Evolutionary conservation across 768 basidiomycete genomes (phyloP).

Genomic region (Chlorophyllum brunneum): DNA sequence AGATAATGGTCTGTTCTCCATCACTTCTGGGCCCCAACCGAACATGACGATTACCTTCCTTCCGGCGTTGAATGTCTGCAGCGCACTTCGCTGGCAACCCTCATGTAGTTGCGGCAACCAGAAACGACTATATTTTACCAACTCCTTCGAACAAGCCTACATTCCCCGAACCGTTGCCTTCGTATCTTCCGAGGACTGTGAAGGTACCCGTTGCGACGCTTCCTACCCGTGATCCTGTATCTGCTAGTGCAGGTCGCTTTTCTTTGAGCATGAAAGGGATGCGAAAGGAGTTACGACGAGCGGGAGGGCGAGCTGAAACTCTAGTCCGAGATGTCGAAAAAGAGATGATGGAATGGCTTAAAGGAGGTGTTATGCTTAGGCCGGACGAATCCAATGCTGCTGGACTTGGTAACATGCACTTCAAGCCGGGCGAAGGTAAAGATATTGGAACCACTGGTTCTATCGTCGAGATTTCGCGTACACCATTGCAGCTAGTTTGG

Average conservation of each 20-base stretch:
- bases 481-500: conserved; percentile 71
- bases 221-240: conserved; percentile 41
- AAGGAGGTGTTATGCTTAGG: conserved; percentile 49
- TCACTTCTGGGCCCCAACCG: neutral
- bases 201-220: conserved; percentile 44
- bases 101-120: conserved; percentile 62
- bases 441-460: conserved; percentile 49
- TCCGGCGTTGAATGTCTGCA: no score
- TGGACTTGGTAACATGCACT: conserved; percentile 18
- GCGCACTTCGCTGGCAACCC: conserved; percentile 72
- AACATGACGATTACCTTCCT: neutral
- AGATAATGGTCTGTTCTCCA: conserved; percentile 61
- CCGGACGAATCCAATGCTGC: conserved; percentile 34
- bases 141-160: conserved; percentile 46
- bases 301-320: conserved; percentile 53
- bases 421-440: conserved; percentile 27
- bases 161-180: conserved; percentile 74
- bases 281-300: conserved; percentile 59
- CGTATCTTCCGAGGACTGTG: conserved; percentile 60
- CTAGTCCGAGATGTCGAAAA: conserved; percentile 69
- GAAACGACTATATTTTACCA: conserved; percentile 47
- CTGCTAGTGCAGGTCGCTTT: conserved; percentile 72
- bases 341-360: conserved; percentile 62
- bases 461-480: conserved; percentile 63
- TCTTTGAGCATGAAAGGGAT: conserved; percentile 74